Base-by-base conservation (phyloP, 768 basidiomycete genomes). In the Leucosporidium scottii region DNA sequence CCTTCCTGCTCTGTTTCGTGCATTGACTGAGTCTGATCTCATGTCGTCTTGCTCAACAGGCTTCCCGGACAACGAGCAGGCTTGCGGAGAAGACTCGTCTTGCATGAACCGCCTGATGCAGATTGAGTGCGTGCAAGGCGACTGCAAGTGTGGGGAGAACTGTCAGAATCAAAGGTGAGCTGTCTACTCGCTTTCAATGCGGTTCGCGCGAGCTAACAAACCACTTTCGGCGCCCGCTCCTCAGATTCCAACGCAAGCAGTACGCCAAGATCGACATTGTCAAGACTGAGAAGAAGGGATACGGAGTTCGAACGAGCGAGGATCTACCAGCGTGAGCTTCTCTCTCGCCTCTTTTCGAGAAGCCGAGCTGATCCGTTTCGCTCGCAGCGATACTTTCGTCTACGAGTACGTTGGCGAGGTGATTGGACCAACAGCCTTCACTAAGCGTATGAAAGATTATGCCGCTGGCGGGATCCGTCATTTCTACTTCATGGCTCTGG, bases 401-500 rank as follows among this genome's bases (percentile, higher is more conserved):
- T 98, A 97, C 77, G 96, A 99, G 78, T 98, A 99, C 76, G 86
- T 98, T 44, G 96, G 96, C 39, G 96, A 99, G 70, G 92, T 99
- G 27, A 90, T 99, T 73, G 88, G 85, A 66, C 88, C 91, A 47
- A 80, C 81, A 17, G 87, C 88, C 21, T 96, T 99, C 78, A 85
- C 88, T 79, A 91, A 90, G 78, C 86, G 94, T 36, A 97, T 99
- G 91, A 85, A 88, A 49, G 87, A 88, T 13, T 99, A 99, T 77
- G 93, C 85, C 3, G 85, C 87, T 53, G 91, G 96, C 77, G 94
- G 94, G 23, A 92, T 97, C 71, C 83, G 85, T 61, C 96, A 98
- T 78, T 99, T 98, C 74, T 99, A 98, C 80, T 99, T 99, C 78
- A 99, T 98, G 96, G 93, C 94, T 89, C 79, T 99, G 66, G 96